Evolutionary conservation across 352 stramenopile species (phyloP), one percentile per base, ranked within the genome.

Genomic region (Phytophthora megakarya): DNA sequence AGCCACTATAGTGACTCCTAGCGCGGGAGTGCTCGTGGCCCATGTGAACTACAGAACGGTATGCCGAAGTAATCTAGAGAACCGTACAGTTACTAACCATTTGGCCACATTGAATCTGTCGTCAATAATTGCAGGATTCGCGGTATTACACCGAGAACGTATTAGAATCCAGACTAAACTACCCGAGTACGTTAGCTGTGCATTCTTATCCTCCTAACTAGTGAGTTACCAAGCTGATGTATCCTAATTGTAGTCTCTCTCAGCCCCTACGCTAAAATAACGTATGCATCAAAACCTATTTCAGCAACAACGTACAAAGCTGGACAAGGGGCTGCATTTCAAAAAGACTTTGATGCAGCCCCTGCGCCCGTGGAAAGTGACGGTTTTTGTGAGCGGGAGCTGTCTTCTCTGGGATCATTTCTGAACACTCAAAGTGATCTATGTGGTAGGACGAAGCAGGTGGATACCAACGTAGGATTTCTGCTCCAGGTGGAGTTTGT

Each of bases 91-190:
- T 1, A 28, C 25, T 61, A 28, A 65, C 32, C 28, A 21, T 32
- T 47, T 12, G 18, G 23, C 30, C 5, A 25, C n/a, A 15, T 38
- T 35, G 37, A 47, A 30, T 46, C 18, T 13, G 8, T 7, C 32
- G 4, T 37, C 21, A 16, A 15, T 11, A 9, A 25, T 47, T 33
- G 38, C 38, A 88, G 79, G 80, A 89, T 43, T 66, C 80, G 10
- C 61, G 68, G 13, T 89, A 78, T 35, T 87, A 84, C 44, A 87
- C 75, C 0, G 80, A 89, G 49, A 75, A 81, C 37, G 60, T 84
- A 3, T 21, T 86, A 11, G 77, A 89, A 35, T 72, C 77, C 19
- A 67, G 77, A 2, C 56, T 89, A 13, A 83, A 77, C 33, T 81
- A 76, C 8, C 77, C 76, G 9, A 61, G 80, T 89, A 42, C 25